Conservation (phyloP, 2,329 filamentous ascomycete genomes). For the Cercospora nicotianae region DNA sequence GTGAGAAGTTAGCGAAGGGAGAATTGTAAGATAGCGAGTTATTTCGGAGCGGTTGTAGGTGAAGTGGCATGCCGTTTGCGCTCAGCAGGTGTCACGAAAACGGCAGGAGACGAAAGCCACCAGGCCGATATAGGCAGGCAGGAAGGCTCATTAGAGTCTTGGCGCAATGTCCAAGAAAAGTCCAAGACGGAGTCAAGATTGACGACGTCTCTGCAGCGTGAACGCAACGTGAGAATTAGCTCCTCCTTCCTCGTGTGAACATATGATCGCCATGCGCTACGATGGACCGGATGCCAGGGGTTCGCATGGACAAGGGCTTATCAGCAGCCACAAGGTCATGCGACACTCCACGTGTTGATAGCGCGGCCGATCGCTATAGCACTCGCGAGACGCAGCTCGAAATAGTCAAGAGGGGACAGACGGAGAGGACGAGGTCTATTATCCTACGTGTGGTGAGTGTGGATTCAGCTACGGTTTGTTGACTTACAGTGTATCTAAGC, state of each 20-base stretch:
- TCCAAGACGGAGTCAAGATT: constrained; percentile 5
- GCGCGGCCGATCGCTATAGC: not conserved
- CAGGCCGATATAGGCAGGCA: constrained; percentile 2
- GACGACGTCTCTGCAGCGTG: not conserved
- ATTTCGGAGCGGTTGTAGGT: not conserved
- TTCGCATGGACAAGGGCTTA: not conserved
- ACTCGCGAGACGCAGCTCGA: not conserved
- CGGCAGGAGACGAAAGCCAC: constrained; percentile 5
- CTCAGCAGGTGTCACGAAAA: not conserved
- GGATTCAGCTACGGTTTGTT: not conserved
- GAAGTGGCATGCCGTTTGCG: not conserved
- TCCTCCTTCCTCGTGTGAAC: not conserved
- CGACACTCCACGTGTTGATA: not conserved
- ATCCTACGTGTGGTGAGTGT: not conserved
- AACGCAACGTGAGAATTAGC: not conserved
- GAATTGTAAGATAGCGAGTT: not conserved
- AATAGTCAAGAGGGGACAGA: not conserved
- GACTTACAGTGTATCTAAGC: not conserved
- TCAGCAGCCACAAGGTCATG: not conserved
- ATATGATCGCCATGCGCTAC: not conserved
- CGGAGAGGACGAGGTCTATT: not conserved
- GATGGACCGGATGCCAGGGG: not conserved
- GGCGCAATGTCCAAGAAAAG: constrained; percentile 5
- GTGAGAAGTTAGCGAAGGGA: not conserved
- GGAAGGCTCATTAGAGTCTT: not conserved